Conservation (phyloP, 1,284 basidiomycete genomes). For the Cutaneotrichosporon spelunceum region DNA sequence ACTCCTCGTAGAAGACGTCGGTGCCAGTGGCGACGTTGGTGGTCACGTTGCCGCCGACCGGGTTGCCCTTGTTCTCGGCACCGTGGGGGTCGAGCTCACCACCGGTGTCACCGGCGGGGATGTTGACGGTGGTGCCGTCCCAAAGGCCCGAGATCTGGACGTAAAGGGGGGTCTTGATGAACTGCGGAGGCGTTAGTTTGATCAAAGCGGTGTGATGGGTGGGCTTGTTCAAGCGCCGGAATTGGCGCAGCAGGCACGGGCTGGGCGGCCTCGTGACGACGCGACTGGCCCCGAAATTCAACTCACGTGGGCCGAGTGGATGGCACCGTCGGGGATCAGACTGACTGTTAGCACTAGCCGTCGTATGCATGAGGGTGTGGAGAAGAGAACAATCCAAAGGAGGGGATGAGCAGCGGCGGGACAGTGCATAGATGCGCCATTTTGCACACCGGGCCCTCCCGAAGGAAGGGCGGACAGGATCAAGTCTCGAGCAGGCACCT, state of each 20-base stretch:
- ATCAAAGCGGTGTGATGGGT: no score
- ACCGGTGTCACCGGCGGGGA: constrained; percentile 54
- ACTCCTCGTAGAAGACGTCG: constrained; percentile 57
- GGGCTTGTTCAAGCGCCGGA: background rate
- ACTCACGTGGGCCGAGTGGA: constrained; percentile 44
- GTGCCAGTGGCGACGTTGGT: constrained; percentile 53
- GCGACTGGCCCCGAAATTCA: constrained; percentile 13
- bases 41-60: constrained; percentile 56
- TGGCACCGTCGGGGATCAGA: constrained; percentile 49
- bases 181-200: constrained; percentile 1
- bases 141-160: constrained; percentile 55
- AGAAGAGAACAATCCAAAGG: background rate
- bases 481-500: no score
- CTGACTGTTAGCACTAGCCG: constrained; percentile 20
- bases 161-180: constrained; percentile 36
- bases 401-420: background rate
- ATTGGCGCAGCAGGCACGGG: constrained; percentile 4
- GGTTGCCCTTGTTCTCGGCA: constrained; percentile 53
- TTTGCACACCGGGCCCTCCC: no score
- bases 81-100: constrained; percentile 55
- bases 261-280: constrained; percentile 7
- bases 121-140: constrained; percentile 50
- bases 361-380: background rate
- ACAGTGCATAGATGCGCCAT: background rate
- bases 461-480: no score